Conservation (phyloP, 805 yeast genomes). For the Myxozyma melibiosi region DNA sequence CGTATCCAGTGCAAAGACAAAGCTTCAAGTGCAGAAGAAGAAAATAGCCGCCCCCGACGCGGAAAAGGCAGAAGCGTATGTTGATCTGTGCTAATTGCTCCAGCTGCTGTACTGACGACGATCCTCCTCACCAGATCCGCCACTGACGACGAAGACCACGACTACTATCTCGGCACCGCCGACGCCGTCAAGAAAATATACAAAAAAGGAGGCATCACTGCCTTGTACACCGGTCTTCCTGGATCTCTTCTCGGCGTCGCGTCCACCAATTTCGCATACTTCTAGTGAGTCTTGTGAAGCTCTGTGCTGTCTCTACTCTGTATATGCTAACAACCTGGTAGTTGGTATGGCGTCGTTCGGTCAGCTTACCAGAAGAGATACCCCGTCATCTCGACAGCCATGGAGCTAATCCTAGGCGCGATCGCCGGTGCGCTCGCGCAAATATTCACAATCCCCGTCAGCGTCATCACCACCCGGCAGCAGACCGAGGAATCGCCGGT, state of each 20-base stretch:
- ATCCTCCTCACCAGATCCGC: not conserved
- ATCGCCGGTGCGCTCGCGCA: slow-evolving; percentile 82
- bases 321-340: not conserved
- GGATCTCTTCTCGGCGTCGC: slow-evolving; percentile 72
- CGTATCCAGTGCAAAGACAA: slow-evolving; percentile 20
- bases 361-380: slow-evolving; percentile 52
- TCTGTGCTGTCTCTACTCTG: not conserved
- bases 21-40: slow-evolving; percentile 31
- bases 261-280: slow-evolving; percentile 77
- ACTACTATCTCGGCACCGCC: slow-evolving; percentile 55
- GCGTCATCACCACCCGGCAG: slow-evolving; percentile 68
- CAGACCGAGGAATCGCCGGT: slow-evolving; percentile 39
- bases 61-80: slow-evolving; percentile 12
- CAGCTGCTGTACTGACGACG: not conserved
- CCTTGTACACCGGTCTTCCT: slow-evolving; percentile 72
- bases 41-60: slow-evolving; percentile 11
- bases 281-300: slow-evolving; percentile 53
- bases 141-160: slow-evolving; percentile 6
- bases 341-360: slow-evolving; percentile 77
- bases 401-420: slow-evolving; percentile 74
- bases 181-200: slow-evolving; percentile 67
- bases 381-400: slow-evolving; percentile 54
- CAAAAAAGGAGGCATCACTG: slow-evolving; percentile 58
- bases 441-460: slow-evolving; percentile 77
- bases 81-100: not conserved